Evolutionary conservation across 176 grass and related monocot species (phyloP).

Genomic region (Cenchrus americanus): DNA sequence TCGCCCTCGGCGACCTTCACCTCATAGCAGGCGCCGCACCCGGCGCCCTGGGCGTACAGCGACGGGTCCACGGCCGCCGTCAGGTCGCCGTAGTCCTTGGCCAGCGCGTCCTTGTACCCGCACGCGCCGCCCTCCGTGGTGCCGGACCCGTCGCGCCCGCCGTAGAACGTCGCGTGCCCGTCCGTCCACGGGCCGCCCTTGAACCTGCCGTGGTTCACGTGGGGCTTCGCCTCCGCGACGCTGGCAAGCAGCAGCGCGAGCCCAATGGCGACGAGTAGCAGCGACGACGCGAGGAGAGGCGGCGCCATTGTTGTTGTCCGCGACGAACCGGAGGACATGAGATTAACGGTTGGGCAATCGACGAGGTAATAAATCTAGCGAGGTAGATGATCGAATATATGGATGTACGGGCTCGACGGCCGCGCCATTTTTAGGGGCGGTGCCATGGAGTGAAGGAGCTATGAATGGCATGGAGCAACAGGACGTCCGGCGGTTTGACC

Average conservation of each 20-base stretch:
- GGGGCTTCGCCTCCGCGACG: conserved; percentile 2
- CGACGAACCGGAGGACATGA: conserved; percentile 16
- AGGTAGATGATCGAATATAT: background rate
- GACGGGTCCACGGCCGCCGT: conserved; percentile 72
- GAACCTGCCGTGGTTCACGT: conserved; percentile 64
- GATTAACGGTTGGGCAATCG: background rate
- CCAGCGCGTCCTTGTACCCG: conserved; percentile 67
- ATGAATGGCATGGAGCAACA: background rate
- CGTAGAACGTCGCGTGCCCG: conserved; percentile 83
- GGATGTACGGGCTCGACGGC: background rate
- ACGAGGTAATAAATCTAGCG: background rate
- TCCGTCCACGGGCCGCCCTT: conserved; percentile 42
- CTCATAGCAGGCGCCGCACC: conserved; percentile 87
- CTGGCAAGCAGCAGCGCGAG: background rate
- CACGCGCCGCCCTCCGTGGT: conserved; percentile 55
- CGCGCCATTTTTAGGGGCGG: background rate
- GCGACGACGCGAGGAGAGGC: background rate
- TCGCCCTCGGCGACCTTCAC: conserved; percentile 34
- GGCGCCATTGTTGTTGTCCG: too few species aligned
- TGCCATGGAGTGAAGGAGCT: background rate
- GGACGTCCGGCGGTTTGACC: background rate
- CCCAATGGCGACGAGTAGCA: background rate
- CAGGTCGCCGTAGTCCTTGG: conserved; percentile 71
- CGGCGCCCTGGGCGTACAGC: conserved; percentile 56
- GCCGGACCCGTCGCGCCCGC: conserved; percentile 64